Evolutionary conservation across 2,329 filamentous ascomycete genomes (phyloP).

Genomic region (Pyrenochaeta sp.): DNA sequence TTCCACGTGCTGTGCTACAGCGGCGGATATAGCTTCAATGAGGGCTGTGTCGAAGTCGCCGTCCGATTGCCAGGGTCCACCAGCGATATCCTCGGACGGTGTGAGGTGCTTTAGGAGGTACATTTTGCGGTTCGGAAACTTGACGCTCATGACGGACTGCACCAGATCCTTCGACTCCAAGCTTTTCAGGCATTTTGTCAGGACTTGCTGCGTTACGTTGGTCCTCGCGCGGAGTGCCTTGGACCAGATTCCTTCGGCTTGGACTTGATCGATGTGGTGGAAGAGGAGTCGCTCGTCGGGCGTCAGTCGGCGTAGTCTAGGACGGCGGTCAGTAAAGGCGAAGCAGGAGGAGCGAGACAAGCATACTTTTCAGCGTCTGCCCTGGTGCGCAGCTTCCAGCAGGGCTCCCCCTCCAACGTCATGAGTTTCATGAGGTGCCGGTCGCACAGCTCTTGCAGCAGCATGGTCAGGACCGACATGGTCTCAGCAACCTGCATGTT

Average conservation of each 20-base stretch:
- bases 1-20: constrained; percentile 77
- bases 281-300: constrained; percentile 85
- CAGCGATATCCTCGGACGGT: constrained; percentile 88
- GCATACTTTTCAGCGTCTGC: constrained; percentile 48
- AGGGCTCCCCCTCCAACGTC: constrained; percentile 44
- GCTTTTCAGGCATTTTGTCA: constrained; percentile 83
- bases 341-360: background rate
- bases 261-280: constrained; percentile 84
- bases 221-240: constrained; percentile 81
- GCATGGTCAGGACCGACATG: constrained; percentile 38
- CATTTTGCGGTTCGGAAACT: constrained; percentile 90
- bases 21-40: constrained; percentile 76
- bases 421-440: constrained; percentile 48
- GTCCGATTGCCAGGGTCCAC: constrained; percentile 93
- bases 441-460: constrained; percentile 45
- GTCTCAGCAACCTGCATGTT: constrained; percentile 47
- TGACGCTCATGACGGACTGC: constrained; percentile 88
- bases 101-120: constrained; percentile 89
- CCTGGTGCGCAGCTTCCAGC: constrained; percentile 47
- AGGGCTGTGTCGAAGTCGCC: constrained; percentile 89
- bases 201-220: constrained; percentile 81
- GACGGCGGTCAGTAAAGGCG: constrained; percentile 12
- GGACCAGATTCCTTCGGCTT: constrained; percentile 88
- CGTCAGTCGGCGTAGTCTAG: constrained; percentile 55
- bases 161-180: constrained; percentile 85